These are phyloP conservation scores for Boletus barrowsii DNA, from an alignment of 768 basidiomycete species.

Conservation along the genomic window DNA sequence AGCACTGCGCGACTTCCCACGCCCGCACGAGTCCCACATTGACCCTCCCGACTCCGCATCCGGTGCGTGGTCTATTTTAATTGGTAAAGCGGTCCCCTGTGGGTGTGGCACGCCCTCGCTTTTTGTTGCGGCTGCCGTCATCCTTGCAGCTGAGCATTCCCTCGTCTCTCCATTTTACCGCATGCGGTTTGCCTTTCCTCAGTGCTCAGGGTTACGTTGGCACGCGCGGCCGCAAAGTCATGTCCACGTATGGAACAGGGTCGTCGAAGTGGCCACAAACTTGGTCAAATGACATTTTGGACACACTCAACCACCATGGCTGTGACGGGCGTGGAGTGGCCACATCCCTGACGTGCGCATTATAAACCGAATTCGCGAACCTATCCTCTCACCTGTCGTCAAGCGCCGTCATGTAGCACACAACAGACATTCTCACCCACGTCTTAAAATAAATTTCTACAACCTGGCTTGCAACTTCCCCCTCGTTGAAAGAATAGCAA, in stretches of 20 bases:
- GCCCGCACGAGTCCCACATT: background rate
- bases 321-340: background rate
- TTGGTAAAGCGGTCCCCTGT: slow-evolving; percentile 1
- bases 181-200: slow-evolving; percentile 8
- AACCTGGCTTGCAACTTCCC: background rate
- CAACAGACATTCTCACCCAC: slow-evolving; percentile 1
- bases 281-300: slow-evolving; percentile 5
- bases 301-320: background rate
- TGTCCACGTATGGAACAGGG: slow-evolving; percentile 11
- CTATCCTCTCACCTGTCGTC: slow-evolving; percentile 8
- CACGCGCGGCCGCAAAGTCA: slow-evolving; percentile 15
- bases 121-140: slow-evolving; percentile 18
- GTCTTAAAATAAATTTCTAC: background rate
- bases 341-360: slow-evolving; percentile 6
- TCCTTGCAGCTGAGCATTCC: background rate
- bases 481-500: background rate
- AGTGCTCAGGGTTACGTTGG: slow-evolving; percentile 2
- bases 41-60: background rate
- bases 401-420: background rate
- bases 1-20: background rate
- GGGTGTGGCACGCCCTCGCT: slow-evolving; percentile 14
- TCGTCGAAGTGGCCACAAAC: slow-evolving; percentile 4
- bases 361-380: background rate
- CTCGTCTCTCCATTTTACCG: slow-evolving; percentile 9
- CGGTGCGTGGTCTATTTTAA: slow-evolving; percentile 4